Evolutionary conservation across 2,329 filamentous ascomycete genomes (phyloP).

Genomic region (Cercospora canescens): DNA sequence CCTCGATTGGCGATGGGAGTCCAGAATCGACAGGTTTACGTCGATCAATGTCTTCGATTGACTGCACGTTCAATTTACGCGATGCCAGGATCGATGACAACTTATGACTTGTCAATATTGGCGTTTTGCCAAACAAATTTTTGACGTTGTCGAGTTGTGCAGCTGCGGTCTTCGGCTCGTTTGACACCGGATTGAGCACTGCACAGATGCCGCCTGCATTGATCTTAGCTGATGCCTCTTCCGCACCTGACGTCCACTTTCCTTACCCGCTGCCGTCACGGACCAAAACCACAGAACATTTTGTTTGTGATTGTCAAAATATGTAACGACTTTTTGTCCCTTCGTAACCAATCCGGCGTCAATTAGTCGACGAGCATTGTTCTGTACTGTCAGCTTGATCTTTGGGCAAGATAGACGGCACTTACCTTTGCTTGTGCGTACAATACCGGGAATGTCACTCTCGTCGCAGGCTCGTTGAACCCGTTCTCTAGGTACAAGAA

Average conservation of each 20-base stretch:
- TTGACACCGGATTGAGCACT: slow-evolving; percentile 23
- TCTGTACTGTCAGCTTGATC: slow-evolving; percentile 2
- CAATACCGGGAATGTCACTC: slow-evolving; percentile 16
- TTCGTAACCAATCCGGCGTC: slow-evolving; percentile 20
- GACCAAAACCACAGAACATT: slow-evolving; percentile 47
- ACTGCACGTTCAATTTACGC: slow-evolving; percentile 17
- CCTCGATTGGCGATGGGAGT: slow-evolving; percentile 5
- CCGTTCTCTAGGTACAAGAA: slow-evolving; percentile 17
- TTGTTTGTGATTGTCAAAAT: slow-evolving; percentile 42
- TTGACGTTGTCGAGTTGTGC: slow-evolving; percentile 25
- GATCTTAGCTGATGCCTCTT: background rate
- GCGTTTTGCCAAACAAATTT: slow-evolving; percentile 13
- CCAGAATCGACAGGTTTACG: slow-evolving; percentile 9
- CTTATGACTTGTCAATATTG: slow-evolving; percentile 17
- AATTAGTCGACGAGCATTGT: slow-evolving; percentile 15
- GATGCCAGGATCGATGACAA: slow-evolving; percentile 17
- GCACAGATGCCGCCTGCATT: slow-evolving; percentile 26
- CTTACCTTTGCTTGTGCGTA: slow-evolving; percentile 21
- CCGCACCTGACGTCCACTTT: background rate
- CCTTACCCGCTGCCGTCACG: slow-evolving; percentile 32
- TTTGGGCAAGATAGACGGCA: background rate
- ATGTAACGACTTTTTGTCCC: slow-evolving; percentile 24
- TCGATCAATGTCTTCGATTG: slow-evolving; percentile 13
- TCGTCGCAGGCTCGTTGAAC: slow-evolving; percentile 8
- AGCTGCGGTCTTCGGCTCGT: slow-evolving; percentile 26